Evolutionary conservation across 73 alveolate species (phyloP).

Genomic region (Symbiodinium pilosum): DNA sequence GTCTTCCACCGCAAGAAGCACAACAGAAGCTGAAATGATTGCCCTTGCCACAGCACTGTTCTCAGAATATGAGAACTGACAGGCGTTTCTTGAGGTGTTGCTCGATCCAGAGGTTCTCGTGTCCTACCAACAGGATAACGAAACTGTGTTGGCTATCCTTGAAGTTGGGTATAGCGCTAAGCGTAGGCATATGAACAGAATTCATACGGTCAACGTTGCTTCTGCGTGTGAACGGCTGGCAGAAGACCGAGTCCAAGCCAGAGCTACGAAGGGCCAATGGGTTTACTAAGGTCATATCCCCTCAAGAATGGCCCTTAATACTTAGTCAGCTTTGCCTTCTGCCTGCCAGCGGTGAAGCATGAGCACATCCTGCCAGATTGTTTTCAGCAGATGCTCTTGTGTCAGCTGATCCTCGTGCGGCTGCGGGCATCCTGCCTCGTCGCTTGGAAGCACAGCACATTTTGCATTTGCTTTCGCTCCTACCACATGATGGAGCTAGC

Average conservation of each 20-base stretch:
- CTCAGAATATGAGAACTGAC: background rate
- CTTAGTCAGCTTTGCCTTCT: background rate
- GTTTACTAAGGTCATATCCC: background rate
- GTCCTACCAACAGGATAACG: slow-evolving; percentile 3
- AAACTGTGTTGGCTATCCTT: background rate
- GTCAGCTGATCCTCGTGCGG: too few species aligned
- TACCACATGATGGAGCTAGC: background rate
- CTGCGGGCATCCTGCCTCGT: too few species aligned
- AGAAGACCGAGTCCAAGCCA: background rate
- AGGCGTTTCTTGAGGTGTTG: background rate
- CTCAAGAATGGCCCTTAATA: background rate
- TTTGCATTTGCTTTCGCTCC: too few species aligned
- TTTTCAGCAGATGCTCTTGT: too few species aligned
- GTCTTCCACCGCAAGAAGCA: slow-evolving; percentile 14
- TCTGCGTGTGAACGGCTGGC: background rate
- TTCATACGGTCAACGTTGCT: background rate
- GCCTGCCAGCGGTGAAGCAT: background rate
- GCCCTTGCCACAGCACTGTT: slow-evolving; percentile 28
- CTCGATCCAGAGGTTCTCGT: background rate
- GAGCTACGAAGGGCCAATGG: background rate
- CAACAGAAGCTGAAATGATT: slow-evolving; percentile 42
- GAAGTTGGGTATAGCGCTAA: background rate
- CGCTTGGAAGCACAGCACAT: too few species aligned
- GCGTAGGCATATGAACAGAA: background rate
- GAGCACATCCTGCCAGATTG: background rate